A percentile compares a stretch with the other conserved stretches of the same genome.
phyloP scores from a whole-genome alignment of 2,329 filamentous ascomycete genomes.

The Ilyonectria robusta region DNA sequence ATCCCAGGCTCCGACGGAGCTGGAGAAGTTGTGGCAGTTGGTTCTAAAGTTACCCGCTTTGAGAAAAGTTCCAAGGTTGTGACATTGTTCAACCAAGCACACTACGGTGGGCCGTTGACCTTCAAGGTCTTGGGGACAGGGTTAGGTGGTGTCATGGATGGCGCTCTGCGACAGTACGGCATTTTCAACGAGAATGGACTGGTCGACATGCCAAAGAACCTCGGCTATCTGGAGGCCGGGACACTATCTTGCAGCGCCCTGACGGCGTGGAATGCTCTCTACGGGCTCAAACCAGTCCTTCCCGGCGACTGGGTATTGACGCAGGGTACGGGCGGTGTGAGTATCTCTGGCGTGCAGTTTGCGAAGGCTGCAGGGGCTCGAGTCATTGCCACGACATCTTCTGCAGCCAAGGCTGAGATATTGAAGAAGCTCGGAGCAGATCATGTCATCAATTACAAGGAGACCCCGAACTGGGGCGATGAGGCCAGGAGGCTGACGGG shows the following conservation, averaged over 20 bases:
- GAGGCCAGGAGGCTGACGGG: too few species aligned
- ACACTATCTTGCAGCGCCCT: slow-evolving; percentile 67
- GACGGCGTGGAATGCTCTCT: slow-evolving; percentile 36
- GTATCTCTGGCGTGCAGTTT: slow-evolving; percentile 35
- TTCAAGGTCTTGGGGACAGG: neutral
- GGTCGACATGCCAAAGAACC: slow-evolving; percentile 59
- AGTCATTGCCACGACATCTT: slow-evolving; percentile 71
- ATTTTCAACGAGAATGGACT: neutral
- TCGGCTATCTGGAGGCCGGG: slow-evolving; percentile 63
- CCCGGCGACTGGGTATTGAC: slow-evolving; percentile 56
- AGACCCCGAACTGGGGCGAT: slow-evolving; percentile 67
- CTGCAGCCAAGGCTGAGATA: slow-evolving; percentile 61
- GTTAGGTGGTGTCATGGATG: slow-evolving; percentile 4
- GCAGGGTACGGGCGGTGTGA: slow-evolving; percentile 9
- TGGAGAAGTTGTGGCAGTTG: neutral
- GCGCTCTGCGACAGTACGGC: slow-evolving; percentile 5
- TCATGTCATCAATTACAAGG: slow-evolving; percentile 70
- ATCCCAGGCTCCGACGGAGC: slow-evolving; percentile 21
- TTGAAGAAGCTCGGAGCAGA: slow-evolving; percentile 68
- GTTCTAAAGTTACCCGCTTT: slow-evolving; percentile 1
- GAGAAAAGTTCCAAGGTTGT: slow-evolving; percentile 6
- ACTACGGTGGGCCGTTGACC: neutral
- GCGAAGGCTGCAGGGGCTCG: slow-evolving; percentile 64
- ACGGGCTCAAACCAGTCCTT: neutral
- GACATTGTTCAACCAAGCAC: neutral